phyloP scores from a whole-genome alignment of 139 green algal genomes.

The Tetradesmus obliquus region DNA sequence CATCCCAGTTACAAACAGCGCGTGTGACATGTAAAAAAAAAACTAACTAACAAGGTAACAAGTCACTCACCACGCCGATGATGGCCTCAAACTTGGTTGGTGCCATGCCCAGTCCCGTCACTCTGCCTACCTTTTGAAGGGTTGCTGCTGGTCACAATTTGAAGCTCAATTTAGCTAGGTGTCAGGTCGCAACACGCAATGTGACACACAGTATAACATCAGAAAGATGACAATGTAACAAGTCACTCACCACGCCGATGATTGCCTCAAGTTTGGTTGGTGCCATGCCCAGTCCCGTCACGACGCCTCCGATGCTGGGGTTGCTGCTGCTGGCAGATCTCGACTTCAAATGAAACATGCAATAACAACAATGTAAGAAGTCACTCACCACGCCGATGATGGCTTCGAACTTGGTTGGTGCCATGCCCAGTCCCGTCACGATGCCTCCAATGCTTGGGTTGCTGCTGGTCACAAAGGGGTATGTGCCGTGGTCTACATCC shows the following conservation, averaged over 20 bases:
- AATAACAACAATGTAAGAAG: neutral
- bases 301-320: constrained; percentile 94
- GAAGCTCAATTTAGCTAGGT: too few species aligned
- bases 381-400: constrained; percentile 93
- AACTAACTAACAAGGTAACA: too few species aligned
- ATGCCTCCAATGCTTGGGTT: constrained; percentile 98
- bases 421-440: constrained; percentile 92
- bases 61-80: constrained; percentile 89
- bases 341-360: constrained; percentile 13
- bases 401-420: constrained; percentile 87
- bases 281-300: constrained; percentile 91
- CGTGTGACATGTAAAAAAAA: too few species aligned
- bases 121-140: constrained; percentile 94
- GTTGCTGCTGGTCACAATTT: constrained; percentile 96
- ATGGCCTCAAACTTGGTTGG: constrained; percentile 89
- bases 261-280: constrained; percentile 89
- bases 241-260: constrained; percentile 88
- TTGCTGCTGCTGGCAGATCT: constrained; percentile 94
- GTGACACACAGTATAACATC: too few species aligned
- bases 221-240: neutral
- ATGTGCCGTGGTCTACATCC: constrained; percentile 99
- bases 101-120: constrained; percentile 92
- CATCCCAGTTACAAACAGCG: too few species aligned
- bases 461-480: constrained; percentile 99
- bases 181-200: too few species aligned